Evolutionary conservation across 1,284 basidiomycete genomes (phyloP).

Genomic region (Puccinia coronata): DNA sequence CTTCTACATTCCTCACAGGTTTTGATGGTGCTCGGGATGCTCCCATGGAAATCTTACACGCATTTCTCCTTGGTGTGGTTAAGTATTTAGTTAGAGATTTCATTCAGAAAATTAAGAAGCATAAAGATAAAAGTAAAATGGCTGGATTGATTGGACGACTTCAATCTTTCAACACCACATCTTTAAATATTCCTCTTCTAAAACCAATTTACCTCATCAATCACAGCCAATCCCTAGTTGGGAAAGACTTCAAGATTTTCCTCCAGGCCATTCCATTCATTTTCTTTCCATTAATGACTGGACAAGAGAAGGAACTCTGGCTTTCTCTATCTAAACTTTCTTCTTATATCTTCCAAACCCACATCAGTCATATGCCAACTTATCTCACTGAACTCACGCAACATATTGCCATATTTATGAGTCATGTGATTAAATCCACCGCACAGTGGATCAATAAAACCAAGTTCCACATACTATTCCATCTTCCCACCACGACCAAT

Average conservation of each 20-base stretch:
- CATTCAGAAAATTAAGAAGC: background rate
- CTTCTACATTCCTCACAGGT: background rate
- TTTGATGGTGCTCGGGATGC: background rate
- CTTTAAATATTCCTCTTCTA: background rate
- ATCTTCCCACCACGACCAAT: no score
- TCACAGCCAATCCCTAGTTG: conserved; percentile 58
- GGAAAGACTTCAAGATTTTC: conserved; percentile 59
- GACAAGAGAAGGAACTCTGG: conserved; percentile 56
- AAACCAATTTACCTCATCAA: background rate
- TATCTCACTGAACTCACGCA: conserved; percentile 20
- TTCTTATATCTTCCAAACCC: conserved; percentile 60
- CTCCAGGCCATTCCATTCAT: conserved; percentile 60
- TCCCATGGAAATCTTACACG: background rate
- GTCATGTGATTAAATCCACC: conserved; percentile 56
- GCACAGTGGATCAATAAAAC: conserved; percentile 60
- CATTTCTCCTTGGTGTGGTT: background rate
- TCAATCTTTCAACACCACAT: background rate
- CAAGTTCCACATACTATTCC: conserved; percentile 56
- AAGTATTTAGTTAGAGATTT: background rate
- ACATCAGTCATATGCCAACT: conserved; percentile 10
- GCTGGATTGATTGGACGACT: background rate
- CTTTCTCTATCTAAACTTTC: conserved; percentile 57
- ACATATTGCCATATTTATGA: conserved; percentile 58
- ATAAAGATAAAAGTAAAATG: background rate
- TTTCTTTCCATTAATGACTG: conserved; percentile 56